Evolutionary conservation across 768 basidiomycete species (phyloP).

Genomic region (Leccinellum albellum): DNA sequence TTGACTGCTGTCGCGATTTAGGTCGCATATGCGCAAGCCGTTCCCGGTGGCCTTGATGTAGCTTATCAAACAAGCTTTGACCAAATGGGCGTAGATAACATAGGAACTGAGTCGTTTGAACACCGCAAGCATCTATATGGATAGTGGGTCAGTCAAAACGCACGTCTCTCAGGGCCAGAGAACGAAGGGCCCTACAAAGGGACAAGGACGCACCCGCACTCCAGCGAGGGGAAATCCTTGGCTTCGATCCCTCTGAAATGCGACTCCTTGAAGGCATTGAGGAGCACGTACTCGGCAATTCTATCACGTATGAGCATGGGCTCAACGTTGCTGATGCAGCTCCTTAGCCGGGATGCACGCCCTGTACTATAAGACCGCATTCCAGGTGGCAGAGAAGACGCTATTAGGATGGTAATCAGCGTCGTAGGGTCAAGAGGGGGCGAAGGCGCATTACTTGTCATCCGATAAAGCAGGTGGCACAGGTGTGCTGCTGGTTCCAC

Average conservation of each 20-base stretch:
- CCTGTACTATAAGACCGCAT: constrained; percentile 65
- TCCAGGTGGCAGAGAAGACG: constrained; percentile 97
- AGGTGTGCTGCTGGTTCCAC: constrained; percentile 45
- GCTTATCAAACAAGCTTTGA: too few relatives aligned
- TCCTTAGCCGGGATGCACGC: constrained; percentile 64
- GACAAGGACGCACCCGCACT: constrained; percentile 71
- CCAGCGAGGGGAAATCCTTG: constrained; percentile 72
- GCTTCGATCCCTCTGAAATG: constrained; percentile 79
- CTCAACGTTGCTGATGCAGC: constrained; percentile 94
- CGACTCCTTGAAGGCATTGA: constrained; percentile 85
- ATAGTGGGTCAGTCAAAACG: not conserved
- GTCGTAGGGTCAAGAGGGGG: constrained; percentile 21
- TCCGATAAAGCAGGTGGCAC: constrained; percentile 63
- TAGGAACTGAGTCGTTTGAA: too few relatives aligned
- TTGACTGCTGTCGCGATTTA: too few relatives aligned
- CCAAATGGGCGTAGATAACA: too few relatives aligned
- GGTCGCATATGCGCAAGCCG: too few relatives aligned
- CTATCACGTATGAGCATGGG: constrained; percentile 70
- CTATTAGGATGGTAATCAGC: constrained; percentile 14
- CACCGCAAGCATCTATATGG: too few relatives aligned
- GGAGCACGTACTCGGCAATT: constrained; percentile 84
- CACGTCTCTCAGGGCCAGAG: not conserved
- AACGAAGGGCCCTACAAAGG: not conserved
- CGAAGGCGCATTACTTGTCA: constrained; percentile 66
- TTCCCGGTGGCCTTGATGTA: too few relatives aligned